Evolutionary conservation across 2,329 filamentous ascomycete species (phyloP), one percentile per base, ranked within the genome.

Genomic region (Paecilomyces sp.): DNA sequence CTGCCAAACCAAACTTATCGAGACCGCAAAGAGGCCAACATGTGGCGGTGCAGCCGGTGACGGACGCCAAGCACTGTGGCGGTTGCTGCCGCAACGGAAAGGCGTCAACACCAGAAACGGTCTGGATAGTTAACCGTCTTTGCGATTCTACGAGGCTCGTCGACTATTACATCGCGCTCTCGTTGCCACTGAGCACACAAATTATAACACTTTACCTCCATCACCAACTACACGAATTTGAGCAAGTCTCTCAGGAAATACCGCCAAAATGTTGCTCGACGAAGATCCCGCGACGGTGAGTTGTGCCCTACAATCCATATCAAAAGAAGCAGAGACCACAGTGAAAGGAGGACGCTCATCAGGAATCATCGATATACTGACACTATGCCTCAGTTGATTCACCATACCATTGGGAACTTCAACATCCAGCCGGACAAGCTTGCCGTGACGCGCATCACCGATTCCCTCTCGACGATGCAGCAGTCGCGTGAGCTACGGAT

Each of bases 371-470:
- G 54, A 22, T 28, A 62, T 34, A 57, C 54, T 58, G 25, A 59
- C 50, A 62, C 55, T 56, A 33, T 54, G 24, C 54, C 5, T 11
- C 75, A 94, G 90, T 88, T 97, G 71, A 96, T 99, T 78, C 84
- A 88, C 72, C 89, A 95, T 79, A 96, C 92, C 51, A 89, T 95
- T 70, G 84, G 87, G 68, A 96, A 97, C 82, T 99, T 99, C 86
- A 94, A 96, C 80, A 96, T 93, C 70, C 82, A 85, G 22, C 91
- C 91, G 11, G 94, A 99, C 82, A 94, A 92, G 71, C 81, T 86
- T 65, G 90, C 90, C 62, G 85, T 97, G 22, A 82, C 88, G 22
- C 91, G 94, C 72, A 89, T 97, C 72, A 86, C 86, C 74, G 90
- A 92, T 73, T 93, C 91, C 0, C 84, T 97, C 57, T 84, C 86